Evolutionary conservation across 352 stramenopile species (phyloP).

Genomic region (Vaucheria bursata): DNA sequence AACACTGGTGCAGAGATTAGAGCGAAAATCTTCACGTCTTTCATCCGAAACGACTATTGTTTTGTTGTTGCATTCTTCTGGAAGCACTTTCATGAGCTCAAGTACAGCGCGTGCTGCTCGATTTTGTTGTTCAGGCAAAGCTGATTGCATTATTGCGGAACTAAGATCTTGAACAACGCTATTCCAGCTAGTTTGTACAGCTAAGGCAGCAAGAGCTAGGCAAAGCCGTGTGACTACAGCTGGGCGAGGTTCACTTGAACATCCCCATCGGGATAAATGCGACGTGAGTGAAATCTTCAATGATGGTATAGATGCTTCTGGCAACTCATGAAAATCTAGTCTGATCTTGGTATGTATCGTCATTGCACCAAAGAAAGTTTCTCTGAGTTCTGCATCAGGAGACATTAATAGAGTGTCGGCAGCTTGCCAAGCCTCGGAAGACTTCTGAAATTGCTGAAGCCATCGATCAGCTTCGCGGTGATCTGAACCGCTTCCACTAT

Average conservation of each 20-base stretch:
- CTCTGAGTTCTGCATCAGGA: conserved; percentile 29
- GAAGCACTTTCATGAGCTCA: conserved; percentile 44
- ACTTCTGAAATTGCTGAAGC: conserved; percentile 44
- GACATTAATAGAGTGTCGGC: conserved; percentile 33
- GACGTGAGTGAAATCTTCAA: conserved; percentile 26
- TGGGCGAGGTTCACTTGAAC: background rate
- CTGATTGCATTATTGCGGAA: conserved; percentile 11
- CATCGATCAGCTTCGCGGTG: conserved; percentile 39
- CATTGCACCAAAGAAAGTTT: conserved; percentile 38
- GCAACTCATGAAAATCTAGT: conserved; percentile 35
- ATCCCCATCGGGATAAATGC: conserved; percentile 21
- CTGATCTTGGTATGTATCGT: conserved; percentile 45
- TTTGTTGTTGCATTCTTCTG: conserved; percentile 35
- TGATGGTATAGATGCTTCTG: conserved; percentile 11
- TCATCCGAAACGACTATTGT: conserved; percentile 29
- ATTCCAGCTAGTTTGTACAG: conserved; percentile 41
- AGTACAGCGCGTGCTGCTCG: conserved; percentile 26
- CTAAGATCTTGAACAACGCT: conserved; percentile 32
- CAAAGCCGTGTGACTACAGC: conserved; percentile 32
- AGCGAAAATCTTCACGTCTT: conserved; percentile 30
- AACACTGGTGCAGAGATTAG: conserved; percentile 26
- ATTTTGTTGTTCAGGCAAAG: conserved; percentile 18
- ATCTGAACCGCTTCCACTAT: conserved; percentile 34
- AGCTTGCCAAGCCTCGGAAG: conserved; percentile 21
- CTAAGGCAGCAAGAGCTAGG: conserved; percentile 37